Conservation (phyloP, 305 asterid genomes). For the Fraxinus ornus region DNA sequence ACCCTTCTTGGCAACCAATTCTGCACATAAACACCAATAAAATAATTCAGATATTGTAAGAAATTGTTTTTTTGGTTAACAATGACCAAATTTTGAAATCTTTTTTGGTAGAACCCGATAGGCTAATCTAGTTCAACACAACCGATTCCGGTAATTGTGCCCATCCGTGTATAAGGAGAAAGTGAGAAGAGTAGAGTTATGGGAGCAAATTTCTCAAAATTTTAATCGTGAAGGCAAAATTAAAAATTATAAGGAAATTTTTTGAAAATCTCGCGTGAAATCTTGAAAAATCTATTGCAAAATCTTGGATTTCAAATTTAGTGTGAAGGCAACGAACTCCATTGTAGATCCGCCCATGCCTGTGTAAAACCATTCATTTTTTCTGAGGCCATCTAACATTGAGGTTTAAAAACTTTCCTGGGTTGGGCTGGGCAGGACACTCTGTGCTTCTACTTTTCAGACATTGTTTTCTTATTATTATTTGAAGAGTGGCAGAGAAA, state of each 20-base stretch:
- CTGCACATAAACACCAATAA: neutral
- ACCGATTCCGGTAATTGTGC: neutral
- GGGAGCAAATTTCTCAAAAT: too few relatives aligned
- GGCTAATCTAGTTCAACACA: neutral
- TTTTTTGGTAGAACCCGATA: neutral
- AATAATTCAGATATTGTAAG: neutral
- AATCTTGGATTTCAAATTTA: too few relatives aligned
- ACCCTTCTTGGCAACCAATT: conserved; percentile 4
- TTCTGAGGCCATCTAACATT: neutral
- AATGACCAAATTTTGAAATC: neutral
- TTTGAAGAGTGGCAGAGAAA: neutral
- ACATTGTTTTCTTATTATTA: too few relatives aligned
- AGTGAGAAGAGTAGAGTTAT: too few relatives aligned
- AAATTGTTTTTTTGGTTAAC: neutral
- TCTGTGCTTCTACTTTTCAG: neutral
- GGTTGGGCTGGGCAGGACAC: neutral
- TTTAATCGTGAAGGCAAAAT: too few relatives aligned
- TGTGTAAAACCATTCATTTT: neutral
- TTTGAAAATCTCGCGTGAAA: too few relatives aligned
- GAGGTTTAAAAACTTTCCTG: neutral
- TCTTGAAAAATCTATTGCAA: too few relatives aligned
- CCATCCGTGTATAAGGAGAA: neutral
- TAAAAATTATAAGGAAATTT: too few relatives aligned
- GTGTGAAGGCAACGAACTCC: too few relatives aligned
- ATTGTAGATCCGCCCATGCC: too few relatives aligned